Evolutionary conservation across 1,284 basidiomycete genomes (phyloP).

Genomic region (Pyrrhoderma noxium): DNA sequence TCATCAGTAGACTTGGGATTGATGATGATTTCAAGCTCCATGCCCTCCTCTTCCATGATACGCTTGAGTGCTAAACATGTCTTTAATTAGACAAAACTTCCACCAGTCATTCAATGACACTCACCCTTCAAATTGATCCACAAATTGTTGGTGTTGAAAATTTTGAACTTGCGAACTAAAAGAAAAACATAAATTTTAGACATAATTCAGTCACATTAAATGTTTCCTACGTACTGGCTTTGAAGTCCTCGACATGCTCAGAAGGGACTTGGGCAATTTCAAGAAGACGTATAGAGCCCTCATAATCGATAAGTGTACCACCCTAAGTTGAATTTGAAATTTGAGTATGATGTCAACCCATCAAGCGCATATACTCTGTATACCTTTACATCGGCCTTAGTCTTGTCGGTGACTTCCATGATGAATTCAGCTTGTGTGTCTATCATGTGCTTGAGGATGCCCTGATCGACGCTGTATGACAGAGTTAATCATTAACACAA

Average conservation of each 20-base stretch:
- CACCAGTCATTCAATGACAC: slow-evolving; percentile 2
- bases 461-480: slow-evolving; percentile 61
- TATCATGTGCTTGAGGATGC: slow-evolving; percentile 87
- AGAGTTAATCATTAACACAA: neutral
- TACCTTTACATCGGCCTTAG: slow-evolving; percentile 98
- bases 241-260: slow-evolving; percentile 98
- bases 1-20: slow-evolving; percentile 91
- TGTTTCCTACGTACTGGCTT: slow-evolving; percentile 48
- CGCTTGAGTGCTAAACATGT: slow-evolving; percentile 70
- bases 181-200: slow-evolving; percentile 23
- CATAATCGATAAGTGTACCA: slow-evolving; percentile 97
- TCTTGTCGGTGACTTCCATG: slow-evolving; percentile 99
- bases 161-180: slow-evolving; percentile 82
- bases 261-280: slow-evolving; percentile 99
- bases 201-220: slow-evolving; percentile 13
- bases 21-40: slow-evolving; percentile 92
- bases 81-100: too few relatives aligned
- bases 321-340: slow-evolving; percentile 42
- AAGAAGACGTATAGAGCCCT: slow-evolving; percentile 88
- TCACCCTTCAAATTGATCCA: slow-evolving; percentile 88
- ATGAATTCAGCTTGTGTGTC: slow-evolving; percentile 84
- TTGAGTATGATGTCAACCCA: neutral
- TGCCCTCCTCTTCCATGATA: slow-evolving; percentile 84
- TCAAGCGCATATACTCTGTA: slow-evolving; percentile 9
- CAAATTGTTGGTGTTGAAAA: slow-evolving; percentile 97